Conservation (phyloP, 129 eudicot species). For the Chrysanthemum lavandulifolium region DNA sequence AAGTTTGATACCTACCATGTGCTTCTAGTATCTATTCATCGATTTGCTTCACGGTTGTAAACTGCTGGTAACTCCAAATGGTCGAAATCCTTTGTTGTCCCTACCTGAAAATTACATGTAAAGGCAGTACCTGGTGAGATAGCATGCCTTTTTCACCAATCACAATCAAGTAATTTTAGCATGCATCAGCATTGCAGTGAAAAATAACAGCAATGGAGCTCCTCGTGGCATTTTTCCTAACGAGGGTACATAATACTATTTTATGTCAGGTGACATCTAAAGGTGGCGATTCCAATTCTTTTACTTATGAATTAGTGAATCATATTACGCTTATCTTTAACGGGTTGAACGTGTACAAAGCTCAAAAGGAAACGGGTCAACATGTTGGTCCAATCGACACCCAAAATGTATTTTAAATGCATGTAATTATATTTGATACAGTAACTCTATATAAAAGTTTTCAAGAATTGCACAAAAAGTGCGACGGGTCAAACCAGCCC, state of each 20-base stretch:
- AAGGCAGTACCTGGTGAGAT: constrained; percentile 11
- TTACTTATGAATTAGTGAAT: neutral
- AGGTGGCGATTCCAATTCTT: neutral
- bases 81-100: constrained; percentile 90
- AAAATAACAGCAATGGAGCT: neutral
- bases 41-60: constrained; percentile 29
- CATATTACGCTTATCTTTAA: neutral
- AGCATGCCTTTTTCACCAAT: constrained; percentile 1
- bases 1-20: constrained; percentile 7
- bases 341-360: no score
- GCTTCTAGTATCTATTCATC: constrained; percentile 43
- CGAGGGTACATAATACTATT: neutral
- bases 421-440: no score
- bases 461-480: no score
- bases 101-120: constrained; percentile 55
- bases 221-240: constrained; percentile 7
- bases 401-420: no score
- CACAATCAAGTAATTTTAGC: neutral
- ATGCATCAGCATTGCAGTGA: constrained; percentile 20
- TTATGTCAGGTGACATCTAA: neutral
- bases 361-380: neutral
- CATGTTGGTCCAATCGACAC: neutral
- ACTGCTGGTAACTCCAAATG: constrained; percentile 50
- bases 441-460: no score
- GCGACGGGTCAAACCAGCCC: no score